These are phyloP conservation scores for Solanum hybrid DNA, from an alignment of 305 asterid species.

Conservation along the genomic window DNA sequence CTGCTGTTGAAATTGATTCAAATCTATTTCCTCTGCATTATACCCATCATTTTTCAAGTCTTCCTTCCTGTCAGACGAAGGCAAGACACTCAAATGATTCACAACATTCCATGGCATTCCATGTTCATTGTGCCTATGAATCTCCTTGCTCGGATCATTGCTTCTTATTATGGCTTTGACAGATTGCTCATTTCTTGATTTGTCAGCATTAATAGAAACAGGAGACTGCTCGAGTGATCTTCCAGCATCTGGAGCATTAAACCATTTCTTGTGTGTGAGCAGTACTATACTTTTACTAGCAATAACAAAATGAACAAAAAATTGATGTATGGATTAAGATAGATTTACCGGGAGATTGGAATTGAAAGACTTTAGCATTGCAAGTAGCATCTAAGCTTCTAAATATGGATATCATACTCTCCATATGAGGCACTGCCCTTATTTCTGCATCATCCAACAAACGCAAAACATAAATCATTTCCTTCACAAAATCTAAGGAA, in stretches of 20 bases:
- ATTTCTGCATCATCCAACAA: slow-evolving; percentile 31
- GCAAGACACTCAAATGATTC: not conserved
- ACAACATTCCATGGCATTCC: not conserved
- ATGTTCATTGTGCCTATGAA: not conserved
- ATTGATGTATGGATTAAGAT: not conserved
- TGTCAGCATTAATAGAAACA: not conserved
- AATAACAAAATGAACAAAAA: not conserved
- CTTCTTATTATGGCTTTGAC: not conserved
- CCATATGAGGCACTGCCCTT: slow-evolving; percentile 61
- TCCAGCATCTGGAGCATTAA: not conserved
- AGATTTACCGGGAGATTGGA: slow-evolving; percentile 20
- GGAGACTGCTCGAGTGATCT: not conserved
- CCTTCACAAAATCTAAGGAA: not conserved
- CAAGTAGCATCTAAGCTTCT: slow-evolving; percentile 51
- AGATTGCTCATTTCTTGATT: not conserved
- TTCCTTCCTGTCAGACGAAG: not conserved
- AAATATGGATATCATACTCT: slow-evolving; percentile 50
- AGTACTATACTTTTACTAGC: not conserved
- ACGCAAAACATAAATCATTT: not conserved
- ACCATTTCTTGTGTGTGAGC: not conserved
- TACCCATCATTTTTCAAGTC: not conserved
- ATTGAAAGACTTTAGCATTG: slow-evolving; percentile 30
- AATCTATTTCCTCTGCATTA: slow-evolving; percentile 7
- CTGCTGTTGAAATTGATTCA: slow-evolving; percentile 10
- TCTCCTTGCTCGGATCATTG: not conserved